These are phyloP conservation scores for Inga leiocalycina DNA, from an alignment of 306 rosid genomes.

Conservation along the genomic window DNA sequence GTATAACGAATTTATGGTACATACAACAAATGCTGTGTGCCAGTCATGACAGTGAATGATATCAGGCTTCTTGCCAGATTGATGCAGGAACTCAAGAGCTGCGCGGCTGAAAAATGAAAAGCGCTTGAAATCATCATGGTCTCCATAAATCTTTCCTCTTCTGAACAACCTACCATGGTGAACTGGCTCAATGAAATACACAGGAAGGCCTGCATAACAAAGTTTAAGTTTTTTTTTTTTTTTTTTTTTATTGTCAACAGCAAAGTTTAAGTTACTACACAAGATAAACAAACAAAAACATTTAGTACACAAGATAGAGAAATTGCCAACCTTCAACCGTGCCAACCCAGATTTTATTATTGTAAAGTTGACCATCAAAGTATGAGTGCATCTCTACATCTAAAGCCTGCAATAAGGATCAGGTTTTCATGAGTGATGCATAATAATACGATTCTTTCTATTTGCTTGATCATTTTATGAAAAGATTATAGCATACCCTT, in stretches of 20 bases:
- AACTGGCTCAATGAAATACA: conserved; percentile 82
- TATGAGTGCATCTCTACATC: conserved; percentile 72
- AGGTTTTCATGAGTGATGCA: conserved; percentile 28
- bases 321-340: conserved; percentile 57
- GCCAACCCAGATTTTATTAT: conserved; percentile 94
- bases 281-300: conserved; percentile 7
- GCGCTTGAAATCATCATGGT: conserved; percentile 83
- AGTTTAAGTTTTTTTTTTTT: background rate
- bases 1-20: background rate
- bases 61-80: conserved; percentile 93
- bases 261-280: conserved; percentile 6
- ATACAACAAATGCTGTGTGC: conserved; percentile 64
- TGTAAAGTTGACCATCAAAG: conserved; percentile 72
- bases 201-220: conserved; percentile 62
- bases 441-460: conserved; percentile 14
- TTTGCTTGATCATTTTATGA: conserved; percentile 26
- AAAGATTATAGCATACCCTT: conserved; percentile 58
- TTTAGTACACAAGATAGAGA: background rate
- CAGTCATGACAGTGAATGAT: conserved; percentile 98
- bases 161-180: conserved; percentile 78
- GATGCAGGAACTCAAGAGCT: conserved; percentile 90
- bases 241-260: too few relatives aligned
- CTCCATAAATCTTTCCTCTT: conserved; percentile 64
- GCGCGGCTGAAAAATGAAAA: conserved; percentile 93
- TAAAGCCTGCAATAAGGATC: conserved; percentile 55